These are phyloP conservation scores for Musa schizocarpa DNA, from an alignment of 176 grass and related monocot genomes.

Conservation along the genomic window DNA sequence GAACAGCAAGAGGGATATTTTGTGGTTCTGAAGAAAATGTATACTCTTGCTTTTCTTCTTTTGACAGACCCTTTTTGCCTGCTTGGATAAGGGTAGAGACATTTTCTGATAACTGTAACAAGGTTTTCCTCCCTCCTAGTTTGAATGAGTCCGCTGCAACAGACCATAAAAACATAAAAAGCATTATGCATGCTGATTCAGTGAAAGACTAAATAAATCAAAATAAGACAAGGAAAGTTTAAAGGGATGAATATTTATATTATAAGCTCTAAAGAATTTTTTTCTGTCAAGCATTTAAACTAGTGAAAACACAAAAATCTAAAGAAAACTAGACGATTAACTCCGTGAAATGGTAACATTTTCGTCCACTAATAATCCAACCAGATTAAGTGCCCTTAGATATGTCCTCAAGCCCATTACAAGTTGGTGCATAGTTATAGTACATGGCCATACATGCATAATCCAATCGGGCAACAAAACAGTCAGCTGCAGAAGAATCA, in stretches of 20 bases:
- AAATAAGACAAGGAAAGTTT: neutral
- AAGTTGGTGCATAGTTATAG: neutral
- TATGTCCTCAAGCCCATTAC: neutral
- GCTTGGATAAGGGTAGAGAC: slow-evolving; percentile 30
- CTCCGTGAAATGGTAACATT: neutral
- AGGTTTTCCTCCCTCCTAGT: slow-evolving; percentile 55
- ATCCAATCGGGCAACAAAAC: neutral
- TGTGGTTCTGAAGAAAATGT: slow-evolving; percentile 37
- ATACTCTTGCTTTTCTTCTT: slow-evolving; percentile 32
- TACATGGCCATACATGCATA: neutral
- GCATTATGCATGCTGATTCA: neutral
- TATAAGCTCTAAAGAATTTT: neutral
- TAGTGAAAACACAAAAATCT: neutral
- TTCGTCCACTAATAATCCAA: neutral
- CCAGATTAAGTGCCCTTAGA: neutral
- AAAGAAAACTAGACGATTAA: neutral
- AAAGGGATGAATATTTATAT: neutral
- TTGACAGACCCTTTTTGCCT: slow-evolving; percentile 21
- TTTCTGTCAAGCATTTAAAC: neutral
- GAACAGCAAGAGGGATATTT: slow-evolving; percentile 53
- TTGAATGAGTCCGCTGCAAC: slow-evolving; percentile 28
- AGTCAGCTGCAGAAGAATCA: neutral
- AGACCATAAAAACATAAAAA: neutral
- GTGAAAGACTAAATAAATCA: neutral
- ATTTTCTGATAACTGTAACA: slow-evolving; percentile 33